Percentiles rank a stretch among this genome's conserved stretches.
These are phyloP conservation scores for Saprolegnia diclina DNA, from an alignment of 352 stramenopile species.

Conservation along the genomic window DNA sequence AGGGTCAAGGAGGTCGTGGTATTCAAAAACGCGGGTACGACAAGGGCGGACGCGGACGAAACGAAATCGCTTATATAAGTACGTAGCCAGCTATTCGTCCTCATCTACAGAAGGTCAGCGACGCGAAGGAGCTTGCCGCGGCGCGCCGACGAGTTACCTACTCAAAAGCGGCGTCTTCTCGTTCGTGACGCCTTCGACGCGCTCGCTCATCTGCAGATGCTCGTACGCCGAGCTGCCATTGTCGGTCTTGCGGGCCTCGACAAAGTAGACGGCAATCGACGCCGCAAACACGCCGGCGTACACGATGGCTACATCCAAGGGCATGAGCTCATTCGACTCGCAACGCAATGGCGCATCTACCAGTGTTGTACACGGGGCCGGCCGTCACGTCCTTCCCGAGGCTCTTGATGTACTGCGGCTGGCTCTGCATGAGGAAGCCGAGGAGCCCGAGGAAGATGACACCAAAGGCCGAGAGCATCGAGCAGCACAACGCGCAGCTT, in stretches of 20 bases:
- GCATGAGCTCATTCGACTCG: neutral
- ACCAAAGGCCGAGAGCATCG: slow-evolving; percentile 62
- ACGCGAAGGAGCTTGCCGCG: neutral
- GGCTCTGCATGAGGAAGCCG: slow-evolving; percentile 59
- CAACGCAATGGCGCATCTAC: slow-evolving; percentile 21
- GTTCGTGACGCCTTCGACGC: slow-evolving; percentile 27
- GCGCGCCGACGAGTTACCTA: slow-evolving; percentile 15
- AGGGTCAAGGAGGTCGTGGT: too few relatives aligned
- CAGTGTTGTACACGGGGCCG: slow-evolving; percentile 46
- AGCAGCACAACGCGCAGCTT: slow-evolving; percentile 56
- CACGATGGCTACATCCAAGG: slow-evolving; percentile 38
- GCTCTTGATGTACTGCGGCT: slow-evolving; percentile 82
- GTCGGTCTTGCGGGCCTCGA: slow-evolving; percentile 55
- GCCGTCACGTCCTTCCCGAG: slow-evolving; percentile 59
- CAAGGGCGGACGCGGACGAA: neutral
- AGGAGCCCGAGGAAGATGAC: slow-evolving; percentile 69
- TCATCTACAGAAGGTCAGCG: slow-evolving; percentile 12
- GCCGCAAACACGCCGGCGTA: slow-evolving; percentile 68
- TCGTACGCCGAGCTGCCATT: slow-evolving; percentile 23
- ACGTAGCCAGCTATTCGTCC: slow-evolving; percentile 4
- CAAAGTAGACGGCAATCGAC: slow-evolving; percentile 60
- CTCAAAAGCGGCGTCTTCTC: slow-evolving; percentile 27
- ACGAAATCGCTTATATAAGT: slow-evolving; percentile 7
- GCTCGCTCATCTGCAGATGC: slow-evolving; percentile 22
- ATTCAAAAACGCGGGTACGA: too few relatives aligned